Conservation (phyloP, 441 rosid species). For the Melastoma candidum region DNA sequence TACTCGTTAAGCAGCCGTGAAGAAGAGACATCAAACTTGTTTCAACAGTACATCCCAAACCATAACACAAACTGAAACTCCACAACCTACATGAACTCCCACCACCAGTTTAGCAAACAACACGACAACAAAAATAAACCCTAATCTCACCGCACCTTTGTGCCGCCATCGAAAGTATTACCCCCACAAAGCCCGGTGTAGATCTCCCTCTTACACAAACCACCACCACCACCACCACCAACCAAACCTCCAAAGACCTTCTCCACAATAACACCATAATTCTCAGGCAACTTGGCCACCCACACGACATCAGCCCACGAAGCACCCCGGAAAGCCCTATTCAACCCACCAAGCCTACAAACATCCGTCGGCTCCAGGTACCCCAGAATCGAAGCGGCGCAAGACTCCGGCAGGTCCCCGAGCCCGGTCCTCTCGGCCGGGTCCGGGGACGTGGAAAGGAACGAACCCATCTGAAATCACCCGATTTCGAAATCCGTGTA, state of each 20-base stretch:
- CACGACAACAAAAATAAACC: background rate
- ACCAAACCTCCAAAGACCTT: slow-evolving; percentile 29
- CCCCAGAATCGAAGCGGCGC: slow-evolving; percentile 57
- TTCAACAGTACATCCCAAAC: background rate
- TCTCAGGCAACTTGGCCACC: slow-evolving; percentile 58
- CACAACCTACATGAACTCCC: background rate
- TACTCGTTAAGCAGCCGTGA: too few relatives aligned
- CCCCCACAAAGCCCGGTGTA: slow-evolving; percentile 47
- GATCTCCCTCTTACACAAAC: slow-evolving; percentile 61
- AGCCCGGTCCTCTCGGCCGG: slow-evolving; percentile 26
- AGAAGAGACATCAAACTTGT: too few relatives aligned
- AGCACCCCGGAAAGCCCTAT: slow-evolving; percentile 56
- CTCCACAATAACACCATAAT: slow-evolving; percentile 30
- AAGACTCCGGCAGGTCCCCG: slow-evolving; percentile 76
- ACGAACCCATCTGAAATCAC: slow-evolving; percentile 8
- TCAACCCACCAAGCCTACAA: slow-evolving; percentile 44
- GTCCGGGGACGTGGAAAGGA: slow-evolving; percentile 11
- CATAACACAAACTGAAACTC: background rate
- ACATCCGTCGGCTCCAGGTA: slow-evolving; percentile 67
- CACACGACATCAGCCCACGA: slow-evolving; percentile 64
- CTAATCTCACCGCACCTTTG: slow-evolving; percentile 1
- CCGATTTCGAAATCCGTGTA: too few relatives aligned
- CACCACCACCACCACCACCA: slow-evolving; percentile 19
- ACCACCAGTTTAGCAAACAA: background rate
- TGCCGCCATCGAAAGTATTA: slow-evolving; percentile 48